Base-by-base conservation (phyloP, 2,329 filamentous ascomycete species). In the Exophiala calicioides region DNA sequence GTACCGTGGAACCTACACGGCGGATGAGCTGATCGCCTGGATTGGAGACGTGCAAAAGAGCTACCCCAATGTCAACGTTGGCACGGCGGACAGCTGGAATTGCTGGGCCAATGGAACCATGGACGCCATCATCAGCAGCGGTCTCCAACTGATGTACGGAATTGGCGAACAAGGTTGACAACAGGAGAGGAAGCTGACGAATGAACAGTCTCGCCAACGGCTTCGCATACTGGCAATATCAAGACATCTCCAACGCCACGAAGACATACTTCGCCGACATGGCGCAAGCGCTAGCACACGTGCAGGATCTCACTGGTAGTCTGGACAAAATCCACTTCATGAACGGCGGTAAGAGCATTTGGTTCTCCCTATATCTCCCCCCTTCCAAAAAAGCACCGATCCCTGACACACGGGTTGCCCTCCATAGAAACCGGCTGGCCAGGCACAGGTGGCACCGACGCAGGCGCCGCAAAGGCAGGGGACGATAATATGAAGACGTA, bases 51-150 rank as follows among this genome's bases (percentile, higher is more conserved):
- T 85, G 53, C 79, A 81, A 69, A 63, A 68, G 30, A 68, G 76
- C 23, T 84, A 62, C 72, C 76, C 57, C 19, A 68, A 68, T 29
- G 71, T 81, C 58, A 78, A 76, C 57, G 73, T 86, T 33, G 84
- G 84, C 39, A 86, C 81, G 8, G 84, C 84, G 5, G 84, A 88
- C 67, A 81, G 76, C 62, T 88, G 84, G 84, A 87, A 86, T 70
- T 85, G 84, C 67, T 83, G 75, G 60, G 74, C 78, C 35, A 83
- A 86, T 62, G 83, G 82, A 29, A 85, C 83, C 19, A 83, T 79
- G 29, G 79, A 87, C 64, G 71, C 78, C 10, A 69, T 86, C 54
- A 78, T 86, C 59, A 65, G 67, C 41, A 76, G 75, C 35, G 78
- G 76, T 40, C 80, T 85, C 40, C 79, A 78, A 45, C 74, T 86